These are phyloP conservation scores for Botrytis fragariae DNA, from an alignment of 2,329 filamentous ascomycete genomes.

Conservation along the genomic window DNA sequence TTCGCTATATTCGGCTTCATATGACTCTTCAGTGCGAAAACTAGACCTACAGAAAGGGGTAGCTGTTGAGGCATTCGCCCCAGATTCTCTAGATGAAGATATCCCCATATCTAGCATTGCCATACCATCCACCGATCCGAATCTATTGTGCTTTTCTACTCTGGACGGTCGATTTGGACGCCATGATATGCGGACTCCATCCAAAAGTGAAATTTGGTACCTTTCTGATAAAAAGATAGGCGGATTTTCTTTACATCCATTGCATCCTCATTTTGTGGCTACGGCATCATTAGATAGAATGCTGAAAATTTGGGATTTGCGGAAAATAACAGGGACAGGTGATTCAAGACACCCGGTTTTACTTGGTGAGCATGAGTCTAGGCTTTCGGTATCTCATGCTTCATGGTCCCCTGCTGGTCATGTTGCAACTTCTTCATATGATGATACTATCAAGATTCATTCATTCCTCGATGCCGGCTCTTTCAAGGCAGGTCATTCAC, in stretches of 20 bases:
- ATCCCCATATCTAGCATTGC: constrained; percentile 82
- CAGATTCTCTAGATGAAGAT: constrained; percentile 65
- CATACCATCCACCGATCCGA: constrained; percentile 66
- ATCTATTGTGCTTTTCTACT: constrained; percentile 83
- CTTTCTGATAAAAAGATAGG: constrained; percentile 93
- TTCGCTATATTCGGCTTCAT: constrained; percentile 79
- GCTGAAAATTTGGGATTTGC: constrained; percentile 87
- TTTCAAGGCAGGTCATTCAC: constrained; percentile 57
- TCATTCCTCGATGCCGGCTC: constrained; percentile 62
- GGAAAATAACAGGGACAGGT: constrained; percentile 68
- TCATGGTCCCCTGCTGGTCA: constrained; percentile 84
- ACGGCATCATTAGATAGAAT: constrained; percentile 89
- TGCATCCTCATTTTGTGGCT: constrained; percentile 76
- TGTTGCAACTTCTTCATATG: constrained; percentile 88
- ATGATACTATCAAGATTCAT: constrained; percentile 93
- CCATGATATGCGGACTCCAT: constrained; percentile 68
- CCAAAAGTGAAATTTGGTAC: constrained; percentile 65
- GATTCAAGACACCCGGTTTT: constrained; percentile 62
- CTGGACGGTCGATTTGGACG: constrained; percentile 77
- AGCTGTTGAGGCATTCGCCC: constrained; percentile 79
- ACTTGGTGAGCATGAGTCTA: constrained; percentile 77
- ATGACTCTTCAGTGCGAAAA: constrained; percentile 87
- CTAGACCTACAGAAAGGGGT: constrained; percentile 79
- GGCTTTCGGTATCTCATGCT: constrained; percentile 86
- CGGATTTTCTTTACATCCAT: constrained; percentile 81